Evolutionary conservation across 805 yeast species (phyloP).

Genomic region (Kodamaea kaohsiungensis): DNA sequence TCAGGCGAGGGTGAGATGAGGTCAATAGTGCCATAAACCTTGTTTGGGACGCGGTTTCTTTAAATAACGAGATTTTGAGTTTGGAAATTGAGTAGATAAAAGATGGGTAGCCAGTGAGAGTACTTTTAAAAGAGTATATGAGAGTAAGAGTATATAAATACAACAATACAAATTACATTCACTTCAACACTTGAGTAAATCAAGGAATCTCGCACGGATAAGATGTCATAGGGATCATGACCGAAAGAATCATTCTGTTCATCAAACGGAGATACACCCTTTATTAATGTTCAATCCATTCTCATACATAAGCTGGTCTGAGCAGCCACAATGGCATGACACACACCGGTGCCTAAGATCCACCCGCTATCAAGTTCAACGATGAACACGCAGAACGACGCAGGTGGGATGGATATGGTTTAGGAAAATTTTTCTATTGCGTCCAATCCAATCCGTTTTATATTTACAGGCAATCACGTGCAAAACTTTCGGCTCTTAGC

Average conservation of each 20-base stretch:
- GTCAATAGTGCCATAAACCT: too few relatives aligned
- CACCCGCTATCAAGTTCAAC: constrained; percentile 15
- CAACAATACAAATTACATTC: too few relatives aligned
- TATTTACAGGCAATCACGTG: not conserved
- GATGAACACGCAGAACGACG: constrained; percentile 18
- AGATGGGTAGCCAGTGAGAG: too few relatives aligned
- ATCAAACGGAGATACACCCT: constrained; percentile 37
- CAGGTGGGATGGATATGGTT: constrained; percentile 13
- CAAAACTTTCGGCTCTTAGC: not conserved
- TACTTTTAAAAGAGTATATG: not conserved
- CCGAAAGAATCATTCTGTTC: constrained; percentile 32
- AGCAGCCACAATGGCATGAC: constrained; percentile 11
- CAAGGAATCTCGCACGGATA: too few relatives aligned
- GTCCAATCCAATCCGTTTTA: not conserved
- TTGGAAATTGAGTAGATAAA: too few relatives aligned
- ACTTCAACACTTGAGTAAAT: too few relatives aligned
- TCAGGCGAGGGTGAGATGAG: not conserved
- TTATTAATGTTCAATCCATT: constrained; percentile 13
- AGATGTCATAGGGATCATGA: constrained; percentile 29
- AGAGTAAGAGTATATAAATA: not conserved
- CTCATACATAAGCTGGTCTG: constrained; percentile 12
- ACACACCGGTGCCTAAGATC: constrained; percentile 5
- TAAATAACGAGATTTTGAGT: too few relatives aligned
- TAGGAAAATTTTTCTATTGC: not conserved
- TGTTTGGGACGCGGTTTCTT: too few relatives aligned